Conservation (phyloP, 768 basidiomycete species). For the Suillus subluteus region DNA sequence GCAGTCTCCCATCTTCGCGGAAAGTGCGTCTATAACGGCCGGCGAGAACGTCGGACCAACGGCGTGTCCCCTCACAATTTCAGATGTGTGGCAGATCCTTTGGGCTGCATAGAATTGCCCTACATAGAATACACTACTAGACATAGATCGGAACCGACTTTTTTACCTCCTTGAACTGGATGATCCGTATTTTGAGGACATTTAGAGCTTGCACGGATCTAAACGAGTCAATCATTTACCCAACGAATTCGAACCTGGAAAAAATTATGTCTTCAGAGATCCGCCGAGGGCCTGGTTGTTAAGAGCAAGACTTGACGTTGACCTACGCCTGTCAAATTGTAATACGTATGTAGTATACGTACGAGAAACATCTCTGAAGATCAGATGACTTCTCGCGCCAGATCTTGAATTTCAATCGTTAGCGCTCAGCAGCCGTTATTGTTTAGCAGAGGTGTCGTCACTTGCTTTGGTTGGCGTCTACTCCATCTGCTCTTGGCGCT, state of each 20-base stretch:
- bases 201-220: neutral
- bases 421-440: neutral
- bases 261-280: neutral
- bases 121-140: neutral
- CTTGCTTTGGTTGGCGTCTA: neutral
- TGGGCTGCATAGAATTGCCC: neutral
- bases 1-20: neutral
- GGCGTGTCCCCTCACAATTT: neutral
- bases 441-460: neutral
- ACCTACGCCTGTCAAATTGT: neutral
- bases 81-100: neutral
- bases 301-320: neutral
- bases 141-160: neutral
- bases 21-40: neutral
- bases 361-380: neutral
- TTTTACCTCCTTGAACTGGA: neutral
- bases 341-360: conserved; percentile 1
- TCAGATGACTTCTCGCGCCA: neutral
- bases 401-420: neutral
- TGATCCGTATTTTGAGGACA: neutral
- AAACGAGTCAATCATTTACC: neutral
- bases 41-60: neutral
- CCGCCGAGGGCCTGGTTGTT: neutral
- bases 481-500: neutral
- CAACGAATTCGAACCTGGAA: neutral